Evolutionary conservation across 805 yeast species (phyloP), one percentile per base, ranked within the genome.

Genomic region (Wickerhamomyces sydowiorum): DNA sequence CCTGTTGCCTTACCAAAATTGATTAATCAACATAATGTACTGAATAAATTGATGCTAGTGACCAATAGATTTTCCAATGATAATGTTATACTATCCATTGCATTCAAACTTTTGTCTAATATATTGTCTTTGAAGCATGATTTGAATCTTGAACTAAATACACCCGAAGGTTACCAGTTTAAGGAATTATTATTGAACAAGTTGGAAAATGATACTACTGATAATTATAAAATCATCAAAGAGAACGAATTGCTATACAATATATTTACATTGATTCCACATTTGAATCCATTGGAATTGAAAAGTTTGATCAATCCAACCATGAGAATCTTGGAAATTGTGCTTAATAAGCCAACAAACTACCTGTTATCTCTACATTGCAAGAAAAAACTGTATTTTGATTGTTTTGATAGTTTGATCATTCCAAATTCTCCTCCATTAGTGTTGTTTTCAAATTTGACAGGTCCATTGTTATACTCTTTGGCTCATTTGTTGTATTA

Each of bases 391-490:
- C 29, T 49, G 1, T 46, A 43, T 18, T 14, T 39, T 1, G 43
- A 49, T 7, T 53, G 56, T 32, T 47, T 40, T 32, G 51, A 48
- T 13, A 36, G 36, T 13, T 39, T 45, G 22, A 28, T 24, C 4
- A 41, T 55, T 0, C 58, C 59, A 18, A 42, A 38, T 4, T 47
- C 53, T 33, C 50, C 53, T 37, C 45, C 49, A 24, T 40, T 48
- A 38, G 34, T 38, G 2, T 36, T 42, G 1, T 44, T 49, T 14
- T 47, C 54, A 22, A 49, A 40, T 15, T 36, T 52, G 12, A 35
- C 51, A 9, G 42, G 49, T 7, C 55, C 59, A 3, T 32, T 53
- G 23, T 25, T 56, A 13, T 53, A 46, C 33, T 48, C 60, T 4
- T 30, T 56, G 7, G 38, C 52, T 2, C 56, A 50, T 31, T 29